phyloP scores from a whole-genome alignment of 192 early-diverging fungal genomes.

The Coemansia sp. region DNA sequence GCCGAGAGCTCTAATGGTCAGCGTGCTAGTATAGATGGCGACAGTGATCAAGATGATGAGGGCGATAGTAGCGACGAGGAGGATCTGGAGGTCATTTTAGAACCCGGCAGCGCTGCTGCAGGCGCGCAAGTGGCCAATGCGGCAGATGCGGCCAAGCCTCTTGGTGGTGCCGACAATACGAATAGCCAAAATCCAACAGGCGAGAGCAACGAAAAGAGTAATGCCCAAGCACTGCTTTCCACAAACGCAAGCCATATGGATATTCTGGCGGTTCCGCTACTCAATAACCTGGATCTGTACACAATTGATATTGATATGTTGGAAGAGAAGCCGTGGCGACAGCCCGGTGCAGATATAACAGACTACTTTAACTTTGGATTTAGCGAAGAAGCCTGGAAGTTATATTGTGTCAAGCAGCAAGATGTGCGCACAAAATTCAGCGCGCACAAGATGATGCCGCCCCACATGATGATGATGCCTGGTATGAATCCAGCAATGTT shows the following conservation, averaged over 20 bases:
- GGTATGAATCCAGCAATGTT: constrained; percentile 45
- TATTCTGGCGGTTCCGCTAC: constrained; percentile 46
- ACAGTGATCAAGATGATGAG: neutral
- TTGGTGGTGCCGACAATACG: neutral
- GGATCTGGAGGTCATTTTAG: constrained; percentile 46
- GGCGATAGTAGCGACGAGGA: constrained; percentile 19
- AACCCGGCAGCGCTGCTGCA: constrained; percentile 25
- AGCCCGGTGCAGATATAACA: constrained; percentile 88
- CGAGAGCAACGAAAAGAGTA: constrained; percentile 8
- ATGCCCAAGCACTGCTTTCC: constrained; percentile 30
- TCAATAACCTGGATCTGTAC: constrained; percentile 76
- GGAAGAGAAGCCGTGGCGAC: constrained; percentile 97
- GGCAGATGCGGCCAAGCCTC: neutral
- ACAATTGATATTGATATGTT: constrained; percentile 89
- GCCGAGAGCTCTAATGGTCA: neutral
- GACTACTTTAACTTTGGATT: constrained; percentile 99
- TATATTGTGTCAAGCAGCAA: constrained; percentile 93
- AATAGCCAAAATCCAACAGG: neutral
- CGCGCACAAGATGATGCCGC: constrained; percentile 60
- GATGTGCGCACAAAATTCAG: constrained; percentile 70
- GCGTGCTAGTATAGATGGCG: neutral
- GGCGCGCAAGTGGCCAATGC: neutral
- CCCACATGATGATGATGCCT: constrained; percentile 51
- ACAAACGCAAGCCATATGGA: constrained; percentile 38
- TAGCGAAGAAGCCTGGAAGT: constrained; percentile 92